These are phyloP conservation scores for Elsinoe australis DNA, from an alignment of 2,329 filamentous ascomycete species.

Conservation along the genomic window DNA sequence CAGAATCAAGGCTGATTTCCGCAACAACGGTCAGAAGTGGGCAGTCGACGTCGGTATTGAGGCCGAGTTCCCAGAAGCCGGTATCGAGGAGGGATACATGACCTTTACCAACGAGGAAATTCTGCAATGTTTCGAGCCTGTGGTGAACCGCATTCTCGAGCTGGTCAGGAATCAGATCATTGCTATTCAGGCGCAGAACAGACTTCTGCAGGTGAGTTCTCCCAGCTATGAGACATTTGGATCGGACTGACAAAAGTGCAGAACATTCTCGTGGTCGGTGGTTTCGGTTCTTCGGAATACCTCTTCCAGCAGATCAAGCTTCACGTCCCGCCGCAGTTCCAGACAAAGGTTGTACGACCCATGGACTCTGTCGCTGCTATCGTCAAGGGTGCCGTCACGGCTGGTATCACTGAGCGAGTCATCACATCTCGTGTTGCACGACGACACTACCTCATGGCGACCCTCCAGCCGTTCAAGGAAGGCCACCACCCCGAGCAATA, in stretches of 20 bases:
- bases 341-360: slow-evolving; percentile 93
- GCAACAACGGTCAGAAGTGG: slow-evolving; percentile 99
- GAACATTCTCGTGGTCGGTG: slow-evolving; percentile 94
- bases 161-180: slow-evolving; percentile 97
- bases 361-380: slow-evolving; percentile 99
- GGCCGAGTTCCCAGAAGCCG: slow-evolving; percentile 93
- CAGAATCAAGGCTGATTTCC: slow-evolving; percentile 98
- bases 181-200: slow-evolving; percentile 95
- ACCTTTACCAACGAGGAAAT: slow-evolving; percentile 99
- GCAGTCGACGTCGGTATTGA: slow-evolving; percentile 98
- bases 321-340: slow-evolving; percentile 95
- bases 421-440: slow-evolving; percentile 95
- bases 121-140: slow-evolving; percentile 95
- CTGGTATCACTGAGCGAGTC: slow-evolving; percentile 93
- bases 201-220: slow-evolving; percentile 68
- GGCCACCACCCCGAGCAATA: slow-evolving; percentile 98
- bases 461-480: slow-evolving; percentile 96
- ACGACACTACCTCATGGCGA: slow-evolving; percentile 98
- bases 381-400: slow-evolving; percentile 95
- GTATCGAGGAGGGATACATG: slow-evolving; percentile 99
- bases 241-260: slow-evolving; percentile 26
- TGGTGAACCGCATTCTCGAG: slow-evolving; percentile 93
- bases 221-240: not conserved
- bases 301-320: slow-evolving; percentile 99
- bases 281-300: slow-evolving; percentile 96